Evolutionary conservation across 2,329 filamentous ascomycete species (phyloP).

Genomic region (Talaromyces sp.): DNA sequence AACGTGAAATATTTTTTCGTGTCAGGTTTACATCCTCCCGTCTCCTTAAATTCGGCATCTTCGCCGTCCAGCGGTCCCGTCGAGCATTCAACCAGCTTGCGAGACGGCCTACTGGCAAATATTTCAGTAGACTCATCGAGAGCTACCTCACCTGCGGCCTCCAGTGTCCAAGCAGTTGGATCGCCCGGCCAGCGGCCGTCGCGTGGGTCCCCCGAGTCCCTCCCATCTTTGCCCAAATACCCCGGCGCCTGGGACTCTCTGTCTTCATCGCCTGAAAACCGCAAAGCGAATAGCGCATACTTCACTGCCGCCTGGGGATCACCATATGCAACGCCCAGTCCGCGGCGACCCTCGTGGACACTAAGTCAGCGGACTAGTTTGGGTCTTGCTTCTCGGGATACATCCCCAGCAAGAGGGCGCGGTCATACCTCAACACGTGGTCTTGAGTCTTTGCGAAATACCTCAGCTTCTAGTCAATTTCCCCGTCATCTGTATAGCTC

Average conservation of each 20-base stretch:
- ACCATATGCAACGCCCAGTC: constrained; percentile 67
- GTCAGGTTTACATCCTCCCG: constrained; percentile 32
- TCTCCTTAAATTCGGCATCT: constrained; percentile 28
- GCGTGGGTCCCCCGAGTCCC: constrained; percentile 22
- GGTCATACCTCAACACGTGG: constrained; percentile 15
- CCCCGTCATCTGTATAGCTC: constrained; percentile 19
- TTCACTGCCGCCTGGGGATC: constrained; percentile 87
- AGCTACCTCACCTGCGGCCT: constrained; percentile 31
- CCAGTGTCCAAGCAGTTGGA: constrained; percentile 29
- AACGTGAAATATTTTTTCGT: constrained; percentile 8
- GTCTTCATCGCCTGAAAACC: constrained; percentile 36
- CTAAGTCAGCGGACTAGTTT: constrained; percentile 43
- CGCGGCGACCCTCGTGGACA: constrained; percentile 34
- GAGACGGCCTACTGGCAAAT: constrained; percentile 26
- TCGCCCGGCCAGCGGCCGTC: constrained; percentile 24
- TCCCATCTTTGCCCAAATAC: constrained; percentile 28
- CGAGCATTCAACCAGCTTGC: constrained; percentile 19
- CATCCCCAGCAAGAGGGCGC: constrained; percentile 28
- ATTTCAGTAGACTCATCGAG: constrained; percentile 25
- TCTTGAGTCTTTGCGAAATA: constrained; percentile 23
- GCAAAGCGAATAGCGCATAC: constrained; percentile 45
- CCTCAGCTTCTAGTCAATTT: constrained; percentile 20
- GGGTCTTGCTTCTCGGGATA: constrained; percentile 26
- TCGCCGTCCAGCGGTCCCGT: constrained; percentile 28
- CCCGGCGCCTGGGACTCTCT: constrained; percentile 29